Conservation (phyloP, 2,329 filamentous ascomycete genomes). For the Colletotrichum caudatum region DNA sequence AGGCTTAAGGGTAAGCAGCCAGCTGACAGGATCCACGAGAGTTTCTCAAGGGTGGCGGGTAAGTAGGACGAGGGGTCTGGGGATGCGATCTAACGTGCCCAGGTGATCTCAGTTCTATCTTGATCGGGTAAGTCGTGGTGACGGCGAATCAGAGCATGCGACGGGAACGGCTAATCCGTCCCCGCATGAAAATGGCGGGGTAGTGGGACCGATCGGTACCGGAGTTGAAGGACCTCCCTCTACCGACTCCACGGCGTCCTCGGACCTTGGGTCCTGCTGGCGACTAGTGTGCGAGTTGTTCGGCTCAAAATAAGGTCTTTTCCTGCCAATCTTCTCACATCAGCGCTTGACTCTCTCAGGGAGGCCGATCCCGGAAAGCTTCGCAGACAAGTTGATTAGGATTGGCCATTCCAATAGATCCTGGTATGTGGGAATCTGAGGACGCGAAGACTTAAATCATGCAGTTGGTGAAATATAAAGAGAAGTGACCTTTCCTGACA, state of each 20-base stretch:
- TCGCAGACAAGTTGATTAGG: background rate
- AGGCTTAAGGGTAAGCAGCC: background rate
- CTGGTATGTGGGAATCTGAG: background rate
- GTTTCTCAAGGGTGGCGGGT: conserved; percentile 9
- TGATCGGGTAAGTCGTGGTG: conserved; percentile 31
- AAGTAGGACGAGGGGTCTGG: background rate
- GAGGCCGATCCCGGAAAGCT: too few relatives aligned
- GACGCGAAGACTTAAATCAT: too few relatives aligned
- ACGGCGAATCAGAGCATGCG: conserved; percentile 29
- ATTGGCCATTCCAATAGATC: too few relatives aligned
- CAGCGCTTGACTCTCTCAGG: conserved; percentile 13
- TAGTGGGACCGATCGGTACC: conserved; percentile 19
- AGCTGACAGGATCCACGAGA: background rate
- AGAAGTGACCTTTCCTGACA: background rate
- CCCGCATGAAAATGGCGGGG: conserved; percentile 30
- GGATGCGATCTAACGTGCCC: background rate
- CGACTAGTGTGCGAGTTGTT: background rate
- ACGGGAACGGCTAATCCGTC: conserved; percentile 1
- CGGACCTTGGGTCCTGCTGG: background rate
- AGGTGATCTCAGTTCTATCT: conserved; percentile 9
- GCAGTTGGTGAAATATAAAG: background rate
- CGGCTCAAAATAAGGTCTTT: background rate
- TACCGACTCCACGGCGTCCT: background rate
- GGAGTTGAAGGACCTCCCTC: background rate
- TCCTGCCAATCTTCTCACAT: conserved; percentile 7